Conservation (phyloP, 805 yeast species). For the Hanseniaspora singularis region DNA sequence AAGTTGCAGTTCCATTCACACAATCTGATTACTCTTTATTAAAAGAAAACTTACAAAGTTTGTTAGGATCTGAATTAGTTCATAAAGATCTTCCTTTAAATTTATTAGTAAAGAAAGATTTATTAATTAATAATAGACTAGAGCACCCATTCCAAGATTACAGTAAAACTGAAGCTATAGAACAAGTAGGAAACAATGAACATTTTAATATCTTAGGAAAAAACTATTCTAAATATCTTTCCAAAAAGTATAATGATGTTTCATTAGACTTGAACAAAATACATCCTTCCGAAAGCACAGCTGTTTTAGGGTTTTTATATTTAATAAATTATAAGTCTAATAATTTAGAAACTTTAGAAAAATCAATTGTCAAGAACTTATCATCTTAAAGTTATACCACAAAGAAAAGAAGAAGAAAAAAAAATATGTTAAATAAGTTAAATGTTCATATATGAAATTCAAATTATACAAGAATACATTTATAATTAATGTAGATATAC, state of each 20-base stretch:
- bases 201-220: not conserved
- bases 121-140: not conserved
- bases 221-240: not conserved
- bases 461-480: too few relatives aligned
- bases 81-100: not conserved
- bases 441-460: too few relatives aligned
- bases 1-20: not conserved
- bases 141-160: not conserved
- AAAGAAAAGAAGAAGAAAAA: too few relatives aligned
- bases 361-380: not conserved
- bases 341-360: not conserved
- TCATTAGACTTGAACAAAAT: not conserved
- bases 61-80: not conserved
- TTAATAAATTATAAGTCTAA: constrained; percentile 1
- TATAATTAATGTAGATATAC: too few relatives aligned
- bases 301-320: constrained; percentile 9
- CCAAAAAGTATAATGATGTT: not conserved
- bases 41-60: not conserved
- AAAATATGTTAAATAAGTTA: too few relatives aligned
- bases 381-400: not conserved
- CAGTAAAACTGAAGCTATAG: not conserved
- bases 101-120: not conserved
- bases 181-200: constrained; percentile 4
- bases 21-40: not conserved
- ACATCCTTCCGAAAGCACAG: not conserved